phyloP scores from a whole-genome alignment of 805 yeast species.

The Metschnikowia lochheadii region DNA sequence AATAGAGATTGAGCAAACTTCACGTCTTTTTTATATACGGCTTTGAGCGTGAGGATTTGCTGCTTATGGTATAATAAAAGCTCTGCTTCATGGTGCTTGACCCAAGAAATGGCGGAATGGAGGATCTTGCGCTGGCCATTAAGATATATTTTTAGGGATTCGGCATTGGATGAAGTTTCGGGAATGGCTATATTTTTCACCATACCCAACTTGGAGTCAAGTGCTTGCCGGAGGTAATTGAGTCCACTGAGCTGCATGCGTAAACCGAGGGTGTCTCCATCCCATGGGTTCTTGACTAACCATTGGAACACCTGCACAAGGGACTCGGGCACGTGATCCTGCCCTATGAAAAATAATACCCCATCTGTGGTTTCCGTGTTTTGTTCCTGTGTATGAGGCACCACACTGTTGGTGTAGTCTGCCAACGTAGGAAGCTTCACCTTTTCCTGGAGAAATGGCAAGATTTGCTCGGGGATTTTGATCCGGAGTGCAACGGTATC shows the following conservation, averaged over 20 bases:
- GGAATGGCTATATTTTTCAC: conserved; percentile 24
- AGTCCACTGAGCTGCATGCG: conserved; percentile 62
- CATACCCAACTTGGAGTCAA: conserved; percentile 46
- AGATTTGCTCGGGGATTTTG: conserved; percentile 40
- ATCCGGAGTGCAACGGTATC: conserved; percentile 60
- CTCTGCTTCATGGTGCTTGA: conserved; percentile 44
- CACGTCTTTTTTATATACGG: conserved; percentile 52
- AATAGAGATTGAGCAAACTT: conserved; percentile 51
- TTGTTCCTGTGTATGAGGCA: conserved; percentile 6
- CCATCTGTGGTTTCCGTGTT: conserved; percentile 27
- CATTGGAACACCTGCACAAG: conserved; percentile 52
- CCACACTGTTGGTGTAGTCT: conserved; percentile 39
- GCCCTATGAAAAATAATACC: conserved; percentile 37
- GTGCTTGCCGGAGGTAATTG: conserved; percentile 47
- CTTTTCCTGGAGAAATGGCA: conserved; percentile 27
- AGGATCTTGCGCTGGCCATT: conserved; percentile 47
- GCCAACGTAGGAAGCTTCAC: conserved; percentile 33
- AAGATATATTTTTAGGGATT: conserved; percentile 43
- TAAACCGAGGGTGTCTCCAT: conserved; percentile 36
- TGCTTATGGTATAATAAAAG: conserved; percentile 42
- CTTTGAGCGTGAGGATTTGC: conserved; percentile 50
- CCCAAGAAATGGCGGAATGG: conserved; percentile 40
- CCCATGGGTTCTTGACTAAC: conserved; percentile 49
- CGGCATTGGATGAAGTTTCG: conserved; percentile 8
- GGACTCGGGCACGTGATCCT: conserved; percentile 36